Base-by-base conservation (phyloP, 176 grass and related monocot genomes). In the Ensete glaucum region DNA sequence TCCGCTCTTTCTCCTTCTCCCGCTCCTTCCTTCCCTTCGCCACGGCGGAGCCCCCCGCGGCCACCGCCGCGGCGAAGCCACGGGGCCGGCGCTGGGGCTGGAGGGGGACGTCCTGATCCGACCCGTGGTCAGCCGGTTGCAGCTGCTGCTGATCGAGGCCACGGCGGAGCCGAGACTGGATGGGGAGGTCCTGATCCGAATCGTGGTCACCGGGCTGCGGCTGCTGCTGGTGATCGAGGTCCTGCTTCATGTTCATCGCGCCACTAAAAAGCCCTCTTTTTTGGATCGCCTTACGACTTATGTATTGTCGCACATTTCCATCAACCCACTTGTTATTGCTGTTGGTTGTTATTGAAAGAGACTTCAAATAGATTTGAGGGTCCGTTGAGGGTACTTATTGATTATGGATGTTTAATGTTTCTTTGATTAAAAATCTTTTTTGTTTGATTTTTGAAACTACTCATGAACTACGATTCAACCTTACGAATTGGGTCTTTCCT, bases 1-100 rank as follows among this genome's bases (percentile, higher is more conserved):
- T 97, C 59, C 93, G 73, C 83, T 96, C 92, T 78, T 91, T 96
- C 82, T 91, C 93, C 73, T 79, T 77, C 89, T 92, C 92, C 73
- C 92, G 71, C 86, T 96, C 92, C 76, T 79, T 78, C 81, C 93
- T 63, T 74, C 82, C 64, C 86, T 54, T 80, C 55, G 43, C 43
- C 48, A 21, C 55, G 26, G 22, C 67, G 20, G 20, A 24, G 17
- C 73, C 81, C 71, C 71, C 82, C 1, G 60, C 34, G 15, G 54
- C 55, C 19, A 73, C 29, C 2, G 75, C 50, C 43, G 85, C 56
- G 16, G 83, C 85, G 79, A 89, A 87, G 55, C 84, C 88, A 56
- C 89, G 89, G 2, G 81, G 92, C 11, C 89, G 89, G 53, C 89
- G 85, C 55, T 75, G 83, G 15, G 82, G 83, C 29, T 84, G 82